A percentile compares a stretch with the other conserved stretches of the same genome.
phyloP scores from a whole-genome alignment of 192 early-diverging fungal species.

The Globomyces pollinis-pini region DNA sequence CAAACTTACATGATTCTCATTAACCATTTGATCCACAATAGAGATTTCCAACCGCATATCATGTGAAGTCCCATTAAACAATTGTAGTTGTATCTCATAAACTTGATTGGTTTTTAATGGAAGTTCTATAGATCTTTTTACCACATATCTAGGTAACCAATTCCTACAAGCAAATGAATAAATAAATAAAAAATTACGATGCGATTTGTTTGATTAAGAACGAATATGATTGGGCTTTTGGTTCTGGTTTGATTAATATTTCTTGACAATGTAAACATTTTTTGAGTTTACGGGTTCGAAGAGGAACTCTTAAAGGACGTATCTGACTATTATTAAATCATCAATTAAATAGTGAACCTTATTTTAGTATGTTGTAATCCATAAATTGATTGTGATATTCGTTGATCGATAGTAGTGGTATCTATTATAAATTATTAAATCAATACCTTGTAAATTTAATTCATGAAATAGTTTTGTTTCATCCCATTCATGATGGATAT shows the following conservation, averaged over 20 bases:
- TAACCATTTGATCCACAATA: too few relatives aligned
- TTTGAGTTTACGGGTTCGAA: conserved; percentile 79
- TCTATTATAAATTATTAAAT: background rate
- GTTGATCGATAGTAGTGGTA: conserved; percentile 53
- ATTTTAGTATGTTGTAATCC: conserved; percentile 12
- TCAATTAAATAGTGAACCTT: too few relatives aligned
- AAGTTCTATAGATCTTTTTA: too few relatives aligned
- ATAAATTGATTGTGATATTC: conserved; percentile 48
- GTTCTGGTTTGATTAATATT: conserved; percentile 86
- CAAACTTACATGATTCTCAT: too few relatives aligned
- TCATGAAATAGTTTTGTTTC: background rate
- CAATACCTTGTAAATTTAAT: background rate
- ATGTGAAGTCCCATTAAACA: too few relatives aligned
- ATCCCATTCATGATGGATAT: background rate
- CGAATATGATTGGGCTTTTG: conserved; percentile 61
- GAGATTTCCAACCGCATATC: too few relatives aligned
- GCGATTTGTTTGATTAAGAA: background rate
- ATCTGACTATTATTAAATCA: conserved; percentile 19
- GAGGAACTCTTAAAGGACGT: conserved; percentile 74
- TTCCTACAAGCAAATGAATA: background rate
- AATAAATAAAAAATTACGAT: background rate
- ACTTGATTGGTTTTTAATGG: too few relatives aligned
- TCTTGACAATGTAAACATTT: conserved; percentile 82
- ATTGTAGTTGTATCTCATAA: too few relatives aligned
- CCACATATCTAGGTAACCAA: too few relatives aligned